Percentiles rank a stretch among this genome's conserved stretches.
Conservation (phyloP, 208 protist species). For the Blastocrithidia nonstop region DNA sequence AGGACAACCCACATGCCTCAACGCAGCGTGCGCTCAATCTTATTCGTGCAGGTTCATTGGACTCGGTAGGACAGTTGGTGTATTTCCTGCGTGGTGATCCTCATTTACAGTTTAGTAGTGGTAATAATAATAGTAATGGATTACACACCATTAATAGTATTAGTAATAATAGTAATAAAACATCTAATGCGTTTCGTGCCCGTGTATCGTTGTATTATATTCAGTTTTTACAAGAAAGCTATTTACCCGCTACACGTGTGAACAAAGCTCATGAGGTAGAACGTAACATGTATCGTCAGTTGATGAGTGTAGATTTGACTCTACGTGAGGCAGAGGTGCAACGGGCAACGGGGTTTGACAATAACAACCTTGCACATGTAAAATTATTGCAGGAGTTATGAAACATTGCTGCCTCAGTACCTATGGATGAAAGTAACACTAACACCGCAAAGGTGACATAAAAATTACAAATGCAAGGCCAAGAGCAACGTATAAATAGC, state of each 20-base stretch:
- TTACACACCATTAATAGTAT: not conserved
- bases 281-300: conserved; percentile 23
- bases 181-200: conserved; percentile 17
- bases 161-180: not conserved
- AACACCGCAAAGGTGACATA: no score
- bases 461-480: no score
- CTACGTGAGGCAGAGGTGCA: conserved; percentile 36
- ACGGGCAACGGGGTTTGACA: conserved; percentile 45
- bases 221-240: conserved; percentile 28
- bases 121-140: not conserved
- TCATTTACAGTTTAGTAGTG: not conserved
- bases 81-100: conserved; percentile 33
- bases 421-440: no score
- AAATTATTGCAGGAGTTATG: conserved; percentile 58
- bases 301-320: conserved; percentile 19
- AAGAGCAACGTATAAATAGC: no score
- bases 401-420: no score
- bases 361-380: conserved; percentile 23
- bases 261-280: conserved; percentile 6
- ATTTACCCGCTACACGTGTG: conserved; percentile 12
- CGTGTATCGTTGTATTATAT: conserved; percentile 15
- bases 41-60: conserved; percentile 16
- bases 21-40: conserved; percentile 17
- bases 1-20: conserved; percentile 16
- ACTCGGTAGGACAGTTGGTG: conserved; percentile 27